Base-by-base conservation (phyloP, 768 basidiomycete species). In the Mrakia blollopis region DNA sequence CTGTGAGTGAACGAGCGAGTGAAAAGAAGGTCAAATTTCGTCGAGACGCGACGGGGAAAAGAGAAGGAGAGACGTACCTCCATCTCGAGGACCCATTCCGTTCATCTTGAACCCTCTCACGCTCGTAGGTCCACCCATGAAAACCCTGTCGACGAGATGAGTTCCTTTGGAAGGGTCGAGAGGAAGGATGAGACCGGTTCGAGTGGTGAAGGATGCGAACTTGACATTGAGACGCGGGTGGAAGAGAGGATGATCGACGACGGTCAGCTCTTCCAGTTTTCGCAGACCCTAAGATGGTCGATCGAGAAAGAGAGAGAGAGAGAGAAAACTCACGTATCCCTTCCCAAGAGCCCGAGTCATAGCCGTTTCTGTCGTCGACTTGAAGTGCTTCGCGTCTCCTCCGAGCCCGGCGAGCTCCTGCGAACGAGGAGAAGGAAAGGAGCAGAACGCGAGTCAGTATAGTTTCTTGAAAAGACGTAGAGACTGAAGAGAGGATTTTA, bases 71-170 rank as follows among this genome's bases (percentile, higher is more conserved):
- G 61, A 47, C 88, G 79, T 80, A 92, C 92, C 81, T 25, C 89
- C 88, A 78, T 94, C 92, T 30, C 86, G 87, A 0, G 91, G 90
- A 7, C 94, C 94, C 85, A 97, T 86, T 5, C 89, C 86, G 81
- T 92, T 92, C 9, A 86, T 85, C 62, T 87, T 87, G 84, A 96
- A 95, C 71, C 89, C 88, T 8, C 97, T 86, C 0, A 98, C 86
- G 73, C 89, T 92, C 10, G 90, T 88, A 0, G 97, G 94, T 0
- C 97, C 97, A 35, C 97, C 97, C 0, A 98, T 87, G 79, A 96
- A 94, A 83, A 94, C 94, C 8, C 94, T 89, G 84, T 99, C 97
- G 1, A 87, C 77, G 75, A 84, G 70, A 72, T 78, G 62, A 50
- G 67, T 68, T 47, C 68, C n/a, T 32, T 47, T 68, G 10, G 88